A percentile compares a stretch with the other conserved stretches of the same genome.
phyloP scores from a whole-genome alignment of 2,329 filamentous ascomycete species.

The Cordyceps cateniannulata region DNA sequence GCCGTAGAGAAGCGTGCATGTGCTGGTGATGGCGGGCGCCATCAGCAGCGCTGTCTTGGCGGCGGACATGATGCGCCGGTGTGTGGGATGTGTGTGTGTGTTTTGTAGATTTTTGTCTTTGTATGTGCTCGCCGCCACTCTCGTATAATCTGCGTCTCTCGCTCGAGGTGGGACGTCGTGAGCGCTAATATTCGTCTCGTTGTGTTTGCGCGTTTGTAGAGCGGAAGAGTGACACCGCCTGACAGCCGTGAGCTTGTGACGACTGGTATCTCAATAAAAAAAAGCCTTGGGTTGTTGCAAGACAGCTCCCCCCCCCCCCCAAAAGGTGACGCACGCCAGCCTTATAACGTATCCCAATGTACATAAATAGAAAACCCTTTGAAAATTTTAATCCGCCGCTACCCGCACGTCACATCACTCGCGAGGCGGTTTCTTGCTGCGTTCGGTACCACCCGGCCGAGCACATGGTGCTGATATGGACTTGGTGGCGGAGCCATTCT shows the following conservation, averaged over 20 bases:
- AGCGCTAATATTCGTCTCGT: not conserved
- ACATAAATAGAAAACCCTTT: not conserved
- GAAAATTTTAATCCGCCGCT: not conserved
- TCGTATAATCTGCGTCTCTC: not conserved
- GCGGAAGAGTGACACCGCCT: too few relatives aligned
- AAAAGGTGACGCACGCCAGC: too few relatives aligned
- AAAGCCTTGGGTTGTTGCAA: too few relatives aligned
- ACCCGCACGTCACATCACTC: not conserved
- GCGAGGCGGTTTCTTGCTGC: not conserved
- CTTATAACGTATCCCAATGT: too few relatives aligned
- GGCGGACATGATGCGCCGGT: not conserved
- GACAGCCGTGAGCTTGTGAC: too few relatives aligned
- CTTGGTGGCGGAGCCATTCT: not conserved
- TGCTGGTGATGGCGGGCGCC: constrained; percentile 40
- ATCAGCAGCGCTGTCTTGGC: constrained; percentile 29
- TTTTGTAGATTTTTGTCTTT: not conserved
- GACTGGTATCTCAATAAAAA: too few relatives aligned
- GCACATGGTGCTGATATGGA: not conserved
- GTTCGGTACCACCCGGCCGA: not conserved
- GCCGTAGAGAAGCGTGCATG: constrained; percentile 38
- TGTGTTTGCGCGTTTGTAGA: not conserved
- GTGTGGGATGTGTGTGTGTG: not conserved
- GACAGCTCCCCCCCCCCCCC: too few relatives aligned
- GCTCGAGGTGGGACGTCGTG: not conserved
- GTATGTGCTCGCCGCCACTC: not conserved